Conservation (phyloP, 1,139 yeast genomes). For the Taphrina wiesneri region DNA sequence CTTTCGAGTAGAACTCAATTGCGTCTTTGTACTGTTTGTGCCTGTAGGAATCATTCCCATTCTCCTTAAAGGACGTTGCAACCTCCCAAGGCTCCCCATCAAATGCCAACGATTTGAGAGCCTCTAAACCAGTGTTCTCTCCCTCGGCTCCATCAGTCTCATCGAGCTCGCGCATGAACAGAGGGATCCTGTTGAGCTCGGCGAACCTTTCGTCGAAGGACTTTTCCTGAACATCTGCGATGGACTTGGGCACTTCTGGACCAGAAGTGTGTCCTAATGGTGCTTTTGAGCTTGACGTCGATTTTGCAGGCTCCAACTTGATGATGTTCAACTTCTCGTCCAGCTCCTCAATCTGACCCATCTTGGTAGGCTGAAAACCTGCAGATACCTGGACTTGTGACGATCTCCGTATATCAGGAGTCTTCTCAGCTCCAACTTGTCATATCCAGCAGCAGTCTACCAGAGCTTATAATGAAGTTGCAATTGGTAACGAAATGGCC, state of each 20-base stretch:
- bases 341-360: slow-evolving; percentile 14
- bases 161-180: slow-evolving; percentile 88
- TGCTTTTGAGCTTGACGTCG: background rate
- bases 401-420: background rate
- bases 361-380: background rate
- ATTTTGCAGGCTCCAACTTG: slow-evolving; percentile 7
- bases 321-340: slow-evolving; percentile 26
- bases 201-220: slow-evolving; percentile 64
- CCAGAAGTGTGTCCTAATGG: background rate
- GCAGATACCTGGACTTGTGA: background rate
- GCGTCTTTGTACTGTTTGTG: slow-evolving; percentile 73
- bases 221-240: slow-evolving; percentile 15
- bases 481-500: no score
- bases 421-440: background rate
- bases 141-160: slow-evolving; percentile 77
- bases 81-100: slow-evolving; percentile 95
- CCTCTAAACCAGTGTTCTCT: slow-evolving; percentile 74
- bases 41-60: slow-evolving; percentile 86
- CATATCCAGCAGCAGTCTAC: no score
- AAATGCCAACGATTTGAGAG: slow-evolving; percentile 84
- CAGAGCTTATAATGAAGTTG: no score
- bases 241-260: slow-evolving; percentile 26
- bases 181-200: slow-evolving; percentile 82
- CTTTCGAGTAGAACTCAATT: slow-evolving; percentile 73
- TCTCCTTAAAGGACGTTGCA: slow-evolving; percentile 84